phyloP scores from a whole-genome alignment of 257 asterid species.

The Solanum dulcamara region DNA sequence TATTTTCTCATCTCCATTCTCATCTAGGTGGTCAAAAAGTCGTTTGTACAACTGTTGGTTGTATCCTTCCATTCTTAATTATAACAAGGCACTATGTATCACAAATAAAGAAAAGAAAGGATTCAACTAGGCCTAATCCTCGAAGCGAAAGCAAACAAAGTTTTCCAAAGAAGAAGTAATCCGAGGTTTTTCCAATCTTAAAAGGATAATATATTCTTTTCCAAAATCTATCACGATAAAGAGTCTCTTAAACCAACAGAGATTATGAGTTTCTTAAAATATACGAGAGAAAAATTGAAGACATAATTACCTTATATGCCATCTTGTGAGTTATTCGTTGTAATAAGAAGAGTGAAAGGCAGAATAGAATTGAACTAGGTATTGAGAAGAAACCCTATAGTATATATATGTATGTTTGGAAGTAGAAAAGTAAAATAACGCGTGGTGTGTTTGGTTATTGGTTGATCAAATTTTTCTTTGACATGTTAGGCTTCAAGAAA shows the following conservation, averaged over 20 bases:
- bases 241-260: no score
- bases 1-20: constrained; percentile 19
- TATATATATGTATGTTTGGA: not conserved
- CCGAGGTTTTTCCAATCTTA: no score
- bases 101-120: not conserved
- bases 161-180: no score
- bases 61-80: constrained; percentile 7
- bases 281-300: no score
- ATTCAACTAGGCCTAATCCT: no score
- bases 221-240: no score
- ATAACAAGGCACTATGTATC: no score
- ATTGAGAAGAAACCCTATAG: not conserved
- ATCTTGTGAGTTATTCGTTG: no score
- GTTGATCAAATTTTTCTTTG: not conserved
- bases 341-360: not conserved
- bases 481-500: not conserved
- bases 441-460: not conserved
- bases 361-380: not conserved
- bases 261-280: not conserved
- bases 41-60: not conserved
- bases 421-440: not conserved
- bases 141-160: no score
- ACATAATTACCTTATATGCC: no score
- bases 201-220: no score
- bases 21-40: constrained; percentile 17